Evolutionary conservation across 2,329 filamentous ascomycete genomes (phyloP).

Genomic region (Dactylella cylindrospora): DNA sequence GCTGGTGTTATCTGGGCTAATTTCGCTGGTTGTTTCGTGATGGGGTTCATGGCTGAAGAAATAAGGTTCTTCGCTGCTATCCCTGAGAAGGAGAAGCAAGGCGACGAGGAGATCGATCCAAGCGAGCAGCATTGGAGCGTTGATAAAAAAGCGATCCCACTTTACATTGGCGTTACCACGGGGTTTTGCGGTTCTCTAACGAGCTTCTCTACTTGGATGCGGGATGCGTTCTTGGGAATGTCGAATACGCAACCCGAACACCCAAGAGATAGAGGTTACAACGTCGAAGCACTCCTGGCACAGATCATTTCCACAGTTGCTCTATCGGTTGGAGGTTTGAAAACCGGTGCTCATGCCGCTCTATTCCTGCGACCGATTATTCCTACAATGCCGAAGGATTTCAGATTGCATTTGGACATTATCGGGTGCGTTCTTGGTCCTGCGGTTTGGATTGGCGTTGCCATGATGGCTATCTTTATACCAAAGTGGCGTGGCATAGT

Average conservation of each 20-base stretch:
- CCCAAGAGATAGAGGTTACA: constrained; percentile 70
- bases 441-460: constrained; percentile 75
- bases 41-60: constrained; percentile 85
- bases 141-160: constrained; percentile 77
- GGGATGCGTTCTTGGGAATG: constrained; percentile 75
- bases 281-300: constrained; percentile 76
- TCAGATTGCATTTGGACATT: constrained; percentile 65
- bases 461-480: constrained; percentile 71
- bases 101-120: constrained; percentile 53
- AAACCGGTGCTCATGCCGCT: constrained; percentile 74
- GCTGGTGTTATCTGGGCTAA: constrained; percentile 78
- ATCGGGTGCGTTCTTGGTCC: constrained; percentile 65
- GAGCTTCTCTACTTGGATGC: constrained; percentile 81
- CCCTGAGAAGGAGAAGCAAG: background rate
- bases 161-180: constrained; percentile 82
- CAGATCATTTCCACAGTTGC: constrained; percentile 72
- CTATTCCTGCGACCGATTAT: constrained; percentile 57
- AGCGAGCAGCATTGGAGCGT: constrained; percentile 27
- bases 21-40: constrained; percentile 73
- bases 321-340: constrained; percentile 69
- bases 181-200: constrained; percentile 90
- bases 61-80: constrained; percentile 47
- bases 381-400: constrained; percentile 62
- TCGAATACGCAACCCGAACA: constrained; percentile 64
- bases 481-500: constrained; percentile 77